Base-by-base conservation (phyloP, 495 filamentous ascomycete species). In the Penicillium odoratum region DNA sequence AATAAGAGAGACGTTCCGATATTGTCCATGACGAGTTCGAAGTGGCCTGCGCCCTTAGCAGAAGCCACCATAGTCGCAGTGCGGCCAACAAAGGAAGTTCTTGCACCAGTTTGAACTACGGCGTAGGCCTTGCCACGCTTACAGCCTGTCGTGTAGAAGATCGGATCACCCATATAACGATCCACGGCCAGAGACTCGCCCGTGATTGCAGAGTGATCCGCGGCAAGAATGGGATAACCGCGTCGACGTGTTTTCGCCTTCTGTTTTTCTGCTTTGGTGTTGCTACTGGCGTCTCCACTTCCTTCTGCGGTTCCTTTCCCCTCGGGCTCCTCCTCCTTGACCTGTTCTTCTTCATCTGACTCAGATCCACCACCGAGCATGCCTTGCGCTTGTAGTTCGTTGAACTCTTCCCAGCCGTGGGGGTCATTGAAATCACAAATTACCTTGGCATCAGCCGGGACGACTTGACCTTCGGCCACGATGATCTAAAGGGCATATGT, bases 1-100 rank as follows among this genome's bases (percentile, higher is more conserved):
- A 90, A 80, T 49, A 89, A 69, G 16, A 89, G 74, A 28, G 80
- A 77, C 34, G 89, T 93, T 57, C 87, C 86, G 44, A 90, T 90
- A 46, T 81, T 85, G 70, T 89, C 84, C 87, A 90, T 90, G 69
- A 90, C 88, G 45, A 85, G 78, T 74, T 90, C 88, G 74, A 90
- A 90, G 71, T 90, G 87, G 60, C 86, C 87, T 59, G 85, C 83
- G 57, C 86, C 86, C 60, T 83, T 79, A 40, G 86, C 86, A 43
- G 83, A 80, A 57, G 84, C 79, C 21, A 90, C 87, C 69, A 89
- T 81, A 42, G 71, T 78, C n/a, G 87, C 87, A 51, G 86, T 90
- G 47, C 81, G 79, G 53, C 87, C 87, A 62, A 89, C 86, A 69
- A 90, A 90, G 34, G 86, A 89, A 64, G 72, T 79, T 63, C 78